Evolutionary conservation across 2,329 filamentous ascomycete genomes (phyloP), one percentile per base, ranked within the genome.

Genomic region (Colletotrichum shisoi): DNA sequence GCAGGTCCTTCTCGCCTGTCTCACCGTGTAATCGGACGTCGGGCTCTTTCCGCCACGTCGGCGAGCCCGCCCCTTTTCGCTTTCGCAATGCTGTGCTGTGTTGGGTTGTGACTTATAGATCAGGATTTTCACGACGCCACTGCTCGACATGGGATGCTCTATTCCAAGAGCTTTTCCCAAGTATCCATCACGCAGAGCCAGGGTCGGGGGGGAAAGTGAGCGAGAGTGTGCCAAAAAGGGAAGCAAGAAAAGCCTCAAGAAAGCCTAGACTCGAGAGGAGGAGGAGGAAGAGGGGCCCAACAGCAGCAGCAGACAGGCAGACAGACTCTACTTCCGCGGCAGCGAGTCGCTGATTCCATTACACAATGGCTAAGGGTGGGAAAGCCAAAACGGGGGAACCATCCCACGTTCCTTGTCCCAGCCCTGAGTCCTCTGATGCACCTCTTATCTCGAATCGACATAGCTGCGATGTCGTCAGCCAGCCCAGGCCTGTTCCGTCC

Each of bases 241-340:
- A 17, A 31, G 21, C 8, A 21, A 17, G 8, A 62, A 57, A 57
- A 19, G 34, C 59, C 44, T 57, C 52, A 49, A 21, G 17, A 31
- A 77, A 78, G 77, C 75, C 77, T 11, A 74, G 53, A 31, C 45
- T 49, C 42, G 27, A 7, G 17, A 8, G 15, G 19, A 19, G 24
- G 24, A n/a, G 17, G 21, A 51, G 17, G 7, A 31, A 31, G 27
- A 31, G 27, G 27, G 27, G 27, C 27, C 27, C 27, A 8, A 8
- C 27, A 31, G 27, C 27, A 21, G 42, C 11, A n/a, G 11, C 21
- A 21, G 24, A 15, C 39, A 56, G 19, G 1, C 7, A 8, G 17
- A 31, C 27, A 56, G 39, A 57, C 56, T 24, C 9, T 37, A 31
- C 24, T 58, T 58, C 64, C 64, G 34, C 46, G 52, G 49, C 45